phyloP scores from a whole-genome alignment of 495 filamentous ascomycete species.

The Penicilliopsis zonata region DNA sequence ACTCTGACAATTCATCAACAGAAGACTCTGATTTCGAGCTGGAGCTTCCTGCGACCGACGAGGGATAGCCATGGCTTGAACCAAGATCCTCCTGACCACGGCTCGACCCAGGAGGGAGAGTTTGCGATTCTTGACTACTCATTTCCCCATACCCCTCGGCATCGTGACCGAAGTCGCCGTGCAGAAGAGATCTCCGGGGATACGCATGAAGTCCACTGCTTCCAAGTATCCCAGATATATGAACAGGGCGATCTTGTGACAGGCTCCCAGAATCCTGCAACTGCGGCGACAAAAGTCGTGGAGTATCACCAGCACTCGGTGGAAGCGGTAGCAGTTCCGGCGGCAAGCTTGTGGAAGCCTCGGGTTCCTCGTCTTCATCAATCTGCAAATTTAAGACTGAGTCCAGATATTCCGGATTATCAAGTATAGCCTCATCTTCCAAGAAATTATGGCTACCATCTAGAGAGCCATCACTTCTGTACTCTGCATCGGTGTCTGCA shows the following conservation, averaged over 20 bases:
- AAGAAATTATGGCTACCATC: constrained; percentile 20
- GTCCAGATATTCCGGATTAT: constrained; percentile 37
- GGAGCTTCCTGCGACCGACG: constrained; percentile 15
- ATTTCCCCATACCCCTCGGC: background rate
- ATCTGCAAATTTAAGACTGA: constrained; percentile 36
- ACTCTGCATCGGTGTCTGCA: constrained; percentile 24
- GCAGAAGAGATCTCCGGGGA: constrained; percentile 1
- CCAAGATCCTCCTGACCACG: background rate
- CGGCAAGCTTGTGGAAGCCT: constrained; percentile 9
- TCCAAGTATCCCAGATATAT: background rate
- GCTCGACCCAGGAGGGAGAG: background rate
- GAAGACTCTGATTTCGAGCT: constrained; percentile 11
- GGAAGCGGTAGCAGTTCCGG: constrained; percentile 1
- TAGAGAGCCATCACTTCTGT: constrained; percentile 13
- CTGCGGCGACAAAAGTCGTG: constrained; percentile 5
- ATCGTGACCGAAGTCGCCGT: constrained; percentile 2
- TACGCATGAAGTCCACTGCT: background rate
- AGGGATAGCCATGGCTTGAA: constrained; percentile 5
- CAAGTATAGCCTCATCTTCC: constrained; percentile 24
- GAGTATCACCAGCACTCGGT: constrained; percentile 7
- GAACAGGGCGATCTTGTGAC: background rate
- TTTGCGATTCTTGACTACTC: background rate
- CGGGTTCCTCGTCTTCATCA: constrained; percentile 27
- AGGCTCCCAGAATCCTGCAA: constrained; percentile 1
- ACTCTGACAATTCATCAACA: constrained; percentile 49